phyloP scores from a whole-genome alignment of 352 stramenopile species.

The Blastocystis sp. region DNA sequence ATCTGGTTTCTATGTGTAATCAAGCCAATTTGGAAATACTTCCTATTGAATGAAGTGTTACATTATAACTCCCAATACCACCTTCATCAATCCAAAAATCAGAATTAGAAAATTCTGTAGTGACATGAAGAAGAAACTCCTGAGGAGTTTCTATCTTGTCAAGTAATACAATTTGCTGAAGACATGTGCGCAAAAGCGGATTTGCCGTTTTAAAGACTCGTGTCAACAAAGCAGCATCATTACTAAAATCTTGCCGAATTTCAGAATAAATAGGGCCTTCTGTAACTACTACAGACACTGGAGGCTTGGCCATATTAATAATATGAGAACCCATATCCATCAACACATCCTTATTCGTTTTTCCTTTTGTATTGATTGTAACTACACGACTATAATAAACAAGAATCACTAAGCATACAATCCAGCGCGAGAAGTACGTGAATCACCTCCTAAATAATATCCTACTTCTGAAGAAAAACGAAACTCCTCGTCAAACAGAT shows the following conservation, averaged over 20 bases:
- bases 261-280: neutral
- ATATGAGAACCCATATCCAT: neutral
- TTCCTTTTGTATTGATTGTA: neutral
- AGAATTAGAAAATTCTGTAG: neutral
- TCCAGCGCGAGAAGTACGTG: neutral
- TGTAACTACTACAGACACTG: neutral
- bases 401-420: neutral
- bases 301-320: neutral
- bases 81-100: neutral
- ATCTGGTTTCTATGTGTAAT: neutral
- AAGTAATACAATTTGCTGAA: neutral
- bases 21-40: neutral
- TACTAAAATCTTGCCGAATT: neutral
- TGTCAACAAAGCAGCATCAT: neutral
- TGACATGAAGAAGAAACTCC: neutral
- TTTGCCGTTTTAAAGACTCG: neutral
- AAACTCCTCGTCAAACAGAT: neutral
- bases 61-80: neutral
- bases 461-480: neutral
- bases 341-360: neutral
- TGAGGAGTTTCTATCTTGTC: neutral
- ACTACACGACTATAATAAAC: constrained; percentile 3
- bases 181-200: neutral
- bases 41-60: neutral
- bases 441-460: neutral